phyloP scores from a whole-genome alignment of 2,329 filamentous ascomycete species.

The Cladosporium sp. region DNA sequence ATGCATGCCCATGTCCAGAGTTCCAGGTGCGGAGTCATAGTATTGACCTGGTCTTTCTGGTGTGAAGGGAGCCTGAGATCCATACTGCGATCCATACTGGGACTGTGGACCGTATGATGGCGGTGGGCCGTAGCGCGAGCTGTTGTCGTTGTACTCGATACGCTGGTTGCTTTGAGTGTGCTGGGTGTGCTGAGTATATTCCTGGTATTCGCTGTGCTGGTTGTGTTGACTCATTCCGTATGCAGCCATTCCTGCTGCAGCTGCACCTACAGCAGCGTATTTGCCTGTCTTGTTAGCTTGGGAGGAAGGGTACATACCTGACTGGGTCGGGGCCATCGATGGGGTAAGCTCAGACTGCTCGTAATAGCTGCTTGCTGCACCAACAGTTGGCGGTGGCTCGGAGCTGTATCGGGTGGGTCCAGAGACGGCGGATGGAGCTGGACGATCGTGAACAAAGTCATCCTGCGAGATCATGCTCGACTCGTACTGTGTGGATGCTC shows the following conservation, averaged over 20 bases:
- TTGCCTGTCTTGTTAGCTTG: constrained; percentile 41
- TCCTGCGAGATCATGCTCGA: constrained; percentile 14
- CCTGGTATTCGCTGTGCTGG: neutral
- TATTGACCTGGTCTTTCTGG: constrained; percentile 1
- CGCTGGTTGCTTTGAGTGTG: constrained; percentile 27
- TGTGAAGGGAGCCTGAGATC: constrained; percentile 6
- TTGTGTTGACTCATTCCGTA: constrained; percentile 41
- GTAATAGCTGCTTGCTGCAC: constrained; percentile 16
- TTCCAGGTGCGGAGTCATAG: constrained; percentile 10
- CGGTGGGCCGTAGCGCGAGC: constrained; percentile 7
- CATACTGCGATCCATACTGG: neutral
- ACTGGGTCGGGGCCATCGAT: constrained; percentile 22
- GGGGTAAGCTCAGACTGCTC: constrained; percentile 4
- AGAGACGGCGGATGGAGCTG: constrained; percentile 9
- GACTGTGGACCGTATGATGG: constrained; percentile 2
- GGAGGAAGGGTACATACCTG: constrained; percentile 42
- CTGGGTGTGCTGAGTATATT: constrained; percentile 18
- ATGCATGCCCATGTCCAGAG: constrained; percentile 9
- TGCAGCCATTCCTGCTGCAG: constrained; percentile 37
- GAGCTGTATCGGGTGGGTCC: constrained; percentile 16
- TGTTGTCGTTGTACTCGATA: constrained; percentile 9
- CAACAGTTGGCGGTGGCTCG: constrained; percentile 8
- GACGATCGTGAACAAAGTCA: constrained; percentile 12
- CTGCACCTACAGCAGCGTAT: constrained; percentile 44
- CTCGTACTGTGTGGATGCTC: constrained; percentile 7